Percentiles rank a stretch among this genome's conserved stretches.
Evolutionary conservation across 495 filamentous ascomycete species (phyloP).

Genomic region (Talaromyces stipitatus): DNA sequence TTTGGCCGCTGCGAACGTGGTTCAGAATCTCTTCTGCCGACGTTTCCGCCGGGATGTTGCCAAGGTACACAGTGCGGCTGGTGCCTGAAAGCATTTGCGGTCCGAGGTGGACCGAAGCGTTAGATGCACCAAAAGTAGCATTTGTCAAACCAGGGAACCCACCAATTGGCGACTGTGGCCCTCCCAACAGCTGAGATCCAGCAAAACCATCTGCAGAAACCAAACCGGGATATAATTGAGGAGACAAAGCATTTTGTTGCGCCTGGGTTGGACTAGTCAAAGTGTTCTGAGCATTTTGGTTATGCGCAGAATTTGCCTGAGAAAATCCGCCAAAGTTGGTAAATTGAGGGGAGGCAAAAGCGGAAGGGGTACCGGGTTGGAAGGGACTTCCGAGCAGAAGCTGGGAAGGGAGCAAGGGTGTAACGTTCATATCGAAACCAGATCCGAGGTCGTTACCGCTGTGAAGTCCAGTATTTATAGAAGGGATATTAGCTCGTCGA

Average conservation of each 20-base stretch:
- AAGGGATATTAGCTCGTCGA: constrained; percentile 77
- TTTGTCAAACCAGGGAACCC: constrained; percentile 54
- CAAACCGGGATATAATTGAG: constrained; percentile 69
- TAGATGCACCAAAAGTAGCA: constrained; percentile 51
- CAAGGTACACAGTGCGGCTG: constrained; percentile 92
- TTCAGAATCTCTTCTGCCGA: constrained; percentile 95
- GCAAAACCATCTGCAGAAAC: constrained; percentile 70
- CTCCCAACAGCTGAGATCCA: constrained; percentile 62
- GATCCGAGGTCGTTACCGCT: constrained; percentile 70
- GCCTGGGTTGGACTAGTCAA: constrained; percentile 54
- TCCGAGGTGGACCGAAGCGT: constrained; percentile 62
- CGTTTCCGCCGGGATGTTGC: constrained; percentile 98
- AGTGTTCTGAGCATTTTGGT: constrained; percentile 48
- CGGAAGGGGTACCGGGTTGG: constrained; percentile 85
- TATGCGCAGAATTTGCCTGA: constrained; percentile 55
- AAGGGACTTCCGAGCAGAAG: constrained; percentile 93
- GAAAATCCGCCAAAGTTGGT: constrained; percentile 72
- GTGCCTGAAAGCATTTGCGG: constrained; percentile 81
- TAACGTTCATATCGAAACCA: constrained; percentile 96
- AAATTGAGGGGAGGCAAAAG: constrained; percentile 87
- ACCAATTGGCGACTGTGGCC: constrained; percentile 80
- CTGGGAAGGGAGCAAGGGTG: constrained; percentile 87
- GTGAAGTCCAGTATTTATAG: constrained; percentile 75
- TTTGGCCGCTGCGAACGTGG: constrained; percentile 95
- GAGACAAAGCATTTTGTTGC: constrained; percentile 56